Evolutionary conservation across 768 basidiomycete genomes (phyloP).

Genomic region (Termitomyces sp.): DNA sequence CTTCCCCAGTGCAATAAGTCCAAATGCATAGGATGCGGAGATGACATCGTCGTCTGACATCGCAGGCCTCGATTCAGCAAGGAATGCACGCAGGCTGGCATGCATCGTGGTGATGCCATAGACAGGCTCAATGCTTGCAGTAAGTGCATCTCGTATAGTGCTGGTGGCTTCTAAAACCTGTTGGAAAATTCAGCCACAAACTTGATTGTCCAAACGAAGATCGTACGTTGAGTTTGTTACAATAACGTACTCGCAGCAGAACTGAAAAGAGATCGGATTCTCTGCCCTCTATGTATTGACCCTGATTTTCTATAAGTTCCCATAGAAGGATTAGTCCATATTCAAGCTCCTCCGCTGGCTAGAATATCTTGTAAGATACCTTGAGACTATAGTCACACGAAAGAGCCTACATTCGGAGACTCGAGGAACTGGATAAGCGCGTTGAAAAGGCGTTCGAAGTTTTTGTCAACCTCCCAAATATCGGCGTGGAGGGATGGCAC

Average conservation of each 20-base stretch:
- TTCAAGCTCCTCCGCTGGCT: slow-evolving; percentile 67
- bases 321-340: slow-evolving; percentile 80
- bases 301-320: slow-evolving; percentile 80
- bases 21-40: slow-evolving; percentile 74
- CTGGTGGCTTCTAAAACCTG: slow-evolving; percentile 84
- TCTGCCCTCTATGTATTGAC: slow-evolving; percentile 68
- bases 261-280: slow-evolving; percentile 75
- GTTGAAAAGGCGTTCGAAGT: slow-evolving; percentile 67
- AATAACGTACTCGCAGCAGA: slow-evolving; percentile 70
- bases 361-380: slow-evolving; percentile 5
- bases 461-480: slow-evolving; percentile 72
- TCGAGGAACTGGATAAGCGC: slow-evolving; percentile 64
- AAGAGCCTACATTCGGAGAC: slow-evolving; percentile 51
- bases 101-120: slow-evolving; percentile 85
- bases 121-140: slow-evolving; percentile 73
- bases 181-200: neutral
- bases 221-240: slow-evolving; percentile 67
- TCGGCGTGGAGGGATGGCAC: slow-evolving; percentile 46
- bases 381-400: neutral
- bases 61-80: slow-evolving; percentile 44
- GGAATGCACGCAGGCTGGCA: slow-evolving; percentile 64
- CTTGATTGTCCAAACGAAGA: neutral
- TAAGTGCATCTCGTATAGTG: slow-evolving; percentile 73
- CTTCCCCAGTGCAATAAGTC: slow-evolving; percentile 79
- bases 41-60: slow-evolving; percentile 49